Conservation (phyloP, 2,329 filamentous ascomycete species). For the Calonectria montana region DNA sequence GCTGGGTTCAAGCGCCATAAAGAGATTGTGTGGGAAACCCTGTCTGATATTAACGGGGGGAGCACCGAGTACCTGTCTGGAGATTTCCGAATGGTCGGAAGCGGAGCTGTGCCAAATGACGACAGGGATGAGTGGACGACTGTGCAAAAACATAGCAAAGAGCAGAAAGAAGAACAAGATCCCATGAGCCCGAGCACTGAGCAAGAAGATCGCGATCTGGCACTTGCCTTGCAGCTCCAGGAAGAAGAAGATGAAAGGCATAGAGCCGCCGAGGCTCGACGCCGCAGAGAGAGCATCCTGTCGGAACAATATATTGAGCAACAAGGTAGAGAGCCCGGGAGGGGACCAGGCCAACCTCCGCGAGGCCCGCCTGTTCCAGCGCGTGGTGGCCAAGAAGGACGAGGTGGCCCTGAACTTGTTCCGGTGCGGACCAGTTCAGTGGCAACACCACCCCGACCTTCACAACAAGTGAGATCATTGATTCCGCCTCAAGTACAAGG, state of each 20-base stretch:
- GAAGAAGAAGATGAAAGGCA: slow-evolving; percentile 91
- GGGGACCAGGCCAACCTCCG: slow-evolving; percentile 13
- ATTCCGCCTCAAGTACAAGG: slow-evolving; percentile 51
- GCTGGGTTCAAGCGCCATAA: slow-evolving; percentile 88
- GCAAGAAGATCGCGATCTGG: slow-evolving; percentile 88
- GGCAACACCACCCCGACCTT: slow-evolving; percentile 28
- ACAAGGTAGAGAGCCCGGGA: slow-evolving; percentile 58
- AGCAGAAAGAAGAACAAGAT: slow-evolving; percentile 37
- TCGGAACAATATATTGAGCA: slow-evolving; percentile 79
- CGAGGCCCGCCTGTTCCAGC: slow-evolving; percentile 24
- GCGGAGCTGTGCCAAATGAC: slow-evolving; percentile 40
- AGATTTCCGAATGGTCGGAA: slow-evolving; percentile 88
- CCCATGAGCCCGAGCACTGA: slow-evolving; percentile 59
- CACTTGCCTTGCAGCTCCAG: slow-evolving; percentile 90
- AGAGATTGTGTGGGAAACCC: slow-evolving; percentile 95
- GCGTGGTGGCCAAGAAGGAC: slow-evolving; percentile 20
- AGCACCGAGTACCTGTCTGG: slow-evolving; percentile 87
- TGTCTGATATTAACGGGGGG: slow-evolving; percentile 88
- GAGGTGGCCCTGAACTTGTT: slow-evolving; percentile 31
- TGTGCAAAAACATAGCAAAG: slow-evolving; percentile 54
- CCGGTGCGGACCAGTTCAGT: slow-evolving; percentile 38
- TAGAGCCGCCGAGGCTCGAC: slow-evolving; percentile 71
- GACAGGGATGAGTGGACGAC: slow-evolving; percentile 64
- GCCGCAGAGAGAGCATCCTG: slow-evolving; percentile 73
- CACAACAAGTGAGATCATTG: slow-evolving; percentile 54